phyloP scores from a whole-genome alignment of 768 basidiomycete species.

The Clitopilus passeckerianus region DNA sequence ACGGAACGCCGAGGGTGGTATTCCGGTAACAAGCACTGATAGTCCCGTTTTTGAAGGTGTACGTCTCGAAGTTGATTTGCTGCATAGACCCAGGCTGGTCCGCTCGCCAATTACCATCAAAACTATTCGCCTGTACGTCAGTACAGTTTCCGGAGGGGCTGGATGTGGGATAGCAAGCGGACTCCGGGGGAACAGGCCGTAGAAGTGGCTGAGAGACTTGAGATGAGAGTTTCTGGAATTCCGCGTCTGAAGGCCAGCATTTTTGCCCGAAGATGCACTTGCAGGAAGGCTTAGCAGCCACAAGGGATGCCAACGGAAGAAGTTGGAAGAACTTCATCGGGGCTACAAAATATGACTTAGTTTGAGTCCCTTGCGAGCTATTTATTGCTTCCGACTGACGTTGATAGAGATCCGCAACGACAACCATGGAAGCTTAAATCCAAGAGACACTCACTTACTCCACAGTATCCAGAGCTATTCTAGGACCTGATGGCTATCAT shows the following conservation, averaged over 20 bases:
- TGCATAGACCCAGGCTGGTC: slow-evolving; percentile 36
- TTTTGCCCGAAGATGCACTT: slow-evolving; percentile 33
- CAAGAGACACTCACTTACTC: too few relatives aligned
- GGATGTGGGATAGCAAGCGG: slow-evolving; percentile 32
- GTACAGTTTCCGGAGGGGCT: slow-evolving; percentile 33
- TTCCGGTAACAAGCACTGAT: slow-evolving; percentile 49
- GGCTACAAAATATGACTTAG: not conserved
- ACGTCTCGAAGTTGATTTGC: slow-evolving; percentile 21
- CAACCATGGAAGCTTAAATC: not conserved
- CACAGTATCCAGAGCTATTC: too few relatives aligned
- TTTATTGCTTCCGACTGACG: not conserved
- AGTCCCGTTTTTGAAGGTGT: slow-evolving; percentile 35
- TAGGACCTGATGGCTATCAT: too few relatives aligned
- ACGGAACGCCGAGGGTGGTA: slow-evolving; percentile 30
- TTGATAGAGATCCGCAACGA: not conserved
- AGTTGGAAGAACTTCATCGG: not conserved
- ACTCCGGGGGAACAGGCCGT: slow-evolving; percentile 32
- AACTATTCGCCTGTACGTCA: slow-evolving; percentile 18
- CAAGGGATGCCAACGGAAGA: slow-evolving; percentile 2
- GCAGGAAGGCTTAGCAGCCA: slow-evolving; percentile 13
- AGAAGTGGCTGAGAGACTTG: slow-evolving; percentile 40
- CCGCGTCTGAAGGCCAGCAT: slow-evolving; percentile 37
- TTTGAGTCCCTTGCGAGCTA: not conserved
- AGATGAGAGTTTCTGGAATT: slow-evolving; percentile 25
- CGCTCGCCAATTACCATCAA: slow-evolving; percentile 34